Evolutionary conservation across 2,329 filamentous ascomycete species (phyloP).

Genomic region (Seiridium cupressi): DNA sequence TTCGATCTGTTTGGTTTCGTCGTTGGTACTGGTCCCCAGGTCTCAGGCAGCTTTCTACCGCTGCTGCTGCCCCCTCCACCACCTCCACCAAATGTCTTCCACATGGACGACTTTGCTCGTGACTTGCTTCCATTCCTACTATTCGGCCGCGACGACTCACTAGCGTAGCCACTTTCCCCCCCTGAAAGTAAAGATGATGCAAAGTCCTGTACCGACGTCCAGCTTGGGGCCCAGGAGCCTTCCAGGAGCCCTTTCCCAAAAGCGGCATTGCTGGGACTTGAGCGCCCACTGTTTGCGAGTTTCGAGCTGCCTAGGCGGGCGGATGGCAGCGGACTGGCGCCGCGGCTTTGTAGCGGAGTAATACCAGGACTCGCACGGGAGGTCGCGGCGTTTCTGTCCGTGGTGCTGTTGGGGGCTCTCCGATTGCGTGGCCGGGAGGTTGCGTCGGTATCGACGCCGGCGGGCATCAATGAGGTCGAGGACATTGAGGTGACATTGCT

Average conservation of each 20-base stretch:
- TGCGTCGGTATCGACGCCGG: conserved; percentile 39
- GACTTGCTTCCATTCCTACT: conserved; percentile 27
- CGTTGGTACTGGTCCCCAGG: conserved; percentile 53
- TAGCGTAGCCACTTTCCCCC: conserved; percentile 28
- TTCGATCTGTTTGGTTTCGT: conserved; percentile 30
- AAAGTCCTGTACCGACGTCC: conserved; percentile 55
- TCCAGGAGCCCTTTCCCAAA: conserved; percentile 42
- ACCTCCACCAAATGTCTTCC: conserved; percentile 24
- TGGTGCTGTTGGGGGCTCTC: conserved; percentile 33
- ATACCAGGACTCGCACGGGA: conserved; percentile 33
- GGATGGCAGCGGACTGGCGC: conserved; percentile 48
- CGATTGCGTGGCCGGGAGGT: conserved; percentile 51
- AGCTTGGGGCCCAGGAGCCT: conserved; percentile 51
- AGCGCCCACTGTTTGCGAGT: conserved; percentile 20
- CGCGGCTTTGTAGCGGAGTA: conserved; percentile 39
- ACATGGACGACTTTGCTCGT: conserved; percentile 23
- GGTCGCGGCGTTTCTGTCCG: conserved; percentile 22
- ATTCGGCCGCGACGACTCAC: conserved; percentile 29
- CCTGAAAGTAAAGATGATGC: conserved; percentile 42
- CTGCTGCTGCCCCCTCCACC: conserved; percentile 19
- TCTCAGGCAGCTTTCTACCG: conserved; percentile 23
- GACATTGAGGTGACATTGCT: conserved; percentile 33
- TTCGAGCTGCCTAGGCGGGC: conserved; percentile 32
- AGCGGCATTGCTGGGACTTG: conserved; percentile 28
- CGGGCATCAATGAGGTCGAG: conserved; percentile 43